phyloP scores from a whole-genome alignment of 2,329 filamentous ascomycete species.

The Talaromyces atroroseus region DNA sequence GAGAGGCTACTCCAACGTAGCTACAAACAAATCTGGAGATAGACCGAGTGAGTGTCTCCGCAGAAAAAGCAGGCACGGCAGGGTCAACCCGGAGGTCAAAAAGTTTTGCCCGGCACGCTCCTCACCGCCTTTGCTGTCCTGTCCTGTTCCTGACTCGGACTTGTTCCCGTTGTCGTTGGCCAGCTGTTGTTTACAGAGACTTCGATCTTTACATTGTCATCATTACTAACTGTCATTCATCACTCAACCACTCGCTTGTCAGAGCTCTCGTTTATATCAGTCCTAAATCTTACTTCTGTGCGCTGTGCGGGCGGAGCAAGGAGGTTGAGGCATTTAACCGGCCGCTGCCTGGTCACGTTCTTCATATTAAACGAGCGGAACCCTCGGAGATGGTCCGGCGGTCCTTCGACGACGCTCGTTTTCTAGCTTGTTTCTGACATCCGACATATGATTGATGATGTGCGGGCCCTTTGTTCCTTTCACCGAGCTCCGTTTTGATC shows the following conservation, averaged over 20 bases:
- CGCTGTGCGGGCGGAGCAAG: not conserved
- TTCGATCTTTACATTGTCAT: not conserved
- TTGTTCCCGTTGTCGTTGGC: not conserved
- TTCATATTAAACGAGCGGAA: not conserved
- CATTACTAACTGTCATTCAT: too few species aligned
- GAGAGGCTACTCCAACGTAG: not conserved
- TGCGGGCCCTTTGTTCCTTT: not conserved
- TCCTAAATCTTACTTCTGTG: not conserved
- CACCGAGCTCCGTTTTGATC: not conserved
- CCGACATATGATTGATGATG: not conserved
- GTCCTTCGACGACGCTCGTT: not conserved
- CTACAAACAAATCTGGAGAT: not conserved
- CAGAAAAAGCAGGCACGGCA: not conserved
- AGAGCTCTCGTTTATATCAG: not conserved
- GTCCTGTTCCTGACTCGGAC: not conserved
- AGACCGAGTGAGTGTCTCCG: not conserved
- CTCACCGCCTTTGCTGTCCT: not conserved
- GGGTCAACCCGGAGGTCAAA: not conserved
- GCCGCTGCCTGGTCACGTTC: not conserved
- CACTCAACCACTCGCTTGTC: not conserved
- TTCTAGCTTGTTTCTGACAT: not conserved
- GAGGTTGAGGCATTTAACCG: not conserved
- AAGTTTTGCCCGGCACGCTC: not conserved
- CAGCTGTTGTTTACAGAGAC: not conserved
- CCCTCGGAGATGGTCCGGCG: not conserved